phyloP scores from a whole-genome alignment of 345 rosid genomes.

The Excoecaria cochinchinensis region DNA sequence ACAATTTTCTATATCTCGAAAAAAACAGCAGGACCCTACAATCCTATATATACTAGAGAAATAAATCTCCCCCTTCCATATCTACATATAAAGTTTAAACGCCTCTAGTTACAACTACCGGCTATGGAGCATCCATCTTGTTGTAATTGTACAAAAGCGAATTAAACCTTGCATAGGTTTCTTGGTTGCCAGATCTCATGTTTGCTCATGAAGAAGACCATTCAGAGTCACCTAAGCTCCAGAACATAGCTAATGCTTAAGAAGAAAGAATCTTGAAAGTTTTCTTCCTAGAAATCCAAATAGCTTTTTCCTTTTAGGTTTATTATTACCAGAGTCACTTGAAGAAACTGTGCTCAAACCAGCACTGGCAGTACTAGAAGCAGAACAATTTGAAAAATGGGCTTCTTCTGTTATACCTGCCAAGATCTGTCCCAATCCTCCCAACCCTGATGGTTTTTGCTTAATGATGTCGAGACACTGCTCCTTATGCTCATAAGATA shows the following conservation, averaged over 20 bases:
- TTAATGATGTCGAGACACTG: slow-evolving; percentile 18
- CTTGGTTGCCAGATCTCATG: neutral
- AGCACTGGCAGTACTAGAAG: neutral
- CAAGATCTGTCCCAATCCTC: slow-evolving; percentile 24
- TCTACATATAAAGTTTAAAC: no score
- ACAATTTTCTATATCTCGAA: no score
- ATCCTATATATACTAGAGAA: no score
- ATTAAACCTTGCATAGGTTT: neutral
- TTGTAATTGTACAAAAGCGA: neutral
- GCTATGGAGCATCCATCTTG: no score
- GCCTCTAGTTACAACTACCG: no score
- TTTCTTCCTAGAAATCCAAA: slow-evolving; percentile 19
- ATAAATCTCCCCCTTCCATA: no score
- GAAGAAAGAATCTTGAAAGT: slow-evolving; percentile 17
- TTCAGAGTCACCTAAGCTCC: neutral
- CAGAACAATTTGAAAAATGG: slow-evolving; percentile 11
- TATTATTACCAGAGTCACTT: slow-evolving; percentile 4
- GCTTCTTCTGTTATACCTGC: neutral
- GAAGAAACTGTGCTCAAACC: neutral
- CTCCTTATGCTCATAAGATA: slow-evolving; percentile 17
- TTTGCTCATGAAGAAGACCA: neutral
- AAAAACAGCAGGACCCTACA: no score
- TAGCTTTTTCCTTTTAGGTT: neutral
- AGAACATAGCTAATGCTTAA: neutral
- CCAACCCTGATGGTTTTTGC: slow-evolving; percentile 15